Evolutionary conservation across 768 basidiomycete genomes (phyloP).

Genomic region (Xerocomus brunneocitrinus): DNA sequence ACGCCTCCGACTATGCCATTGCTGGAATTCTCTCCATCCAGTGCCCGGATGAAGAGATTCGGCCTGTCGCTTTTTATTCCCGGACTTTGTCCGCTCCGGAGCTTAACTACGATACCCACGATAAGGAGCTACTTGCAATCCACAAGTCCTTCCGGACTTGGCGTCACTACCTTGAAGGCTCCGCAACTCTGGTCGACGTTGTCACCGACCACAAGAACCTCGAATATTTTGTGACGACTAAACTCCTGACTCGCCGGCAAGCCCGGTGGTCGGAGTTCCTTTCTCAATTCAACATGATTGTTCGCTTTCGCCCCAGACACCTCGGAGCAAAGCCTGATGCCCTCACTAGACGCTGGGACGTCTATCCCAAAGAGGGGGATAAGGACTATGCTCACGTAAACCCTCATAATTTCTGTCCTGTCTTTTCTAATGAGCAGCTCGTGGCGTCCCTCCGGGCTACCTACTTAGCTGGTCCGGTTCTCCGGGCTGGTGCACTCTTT

Average conservation of each 20-base stretch:
- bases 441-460: too few relatives aligned
- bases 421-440: background rate
- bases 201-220: conserved; percentile 3
- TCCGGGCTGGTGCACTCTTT: too few relatives aligned
- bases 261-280: background rate
- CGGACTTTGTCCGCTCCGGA: background rate
- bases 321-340: background rate
- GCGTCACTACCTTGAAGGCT: background rate
- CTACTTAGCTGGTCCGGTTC: background rate
- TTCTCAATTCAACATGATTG: background rate
- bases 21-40: background rate
- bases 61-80: background rate
- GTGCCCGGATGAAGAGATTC: background rate
- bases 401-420: background rate
- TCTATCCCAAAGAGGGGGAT: conserved; percentile 6
- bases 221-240: background rate
- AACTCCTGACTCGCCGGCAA: background rate
- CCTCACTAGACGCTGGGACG: conserved; percentile 1
- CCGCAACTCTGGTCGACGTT: background rate
- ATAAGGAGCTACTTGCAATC: background rate
- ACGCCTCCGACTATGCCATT: background rate
- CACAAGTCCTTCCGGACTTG: background rate
- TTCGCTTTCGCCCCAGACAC: background rate
- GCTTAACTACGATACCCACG: background rate
- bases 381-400: background rate